Evolutionary conservation across 129 eudicot species (phyloP).

Genomic region (Arctium lappa): DNA sequence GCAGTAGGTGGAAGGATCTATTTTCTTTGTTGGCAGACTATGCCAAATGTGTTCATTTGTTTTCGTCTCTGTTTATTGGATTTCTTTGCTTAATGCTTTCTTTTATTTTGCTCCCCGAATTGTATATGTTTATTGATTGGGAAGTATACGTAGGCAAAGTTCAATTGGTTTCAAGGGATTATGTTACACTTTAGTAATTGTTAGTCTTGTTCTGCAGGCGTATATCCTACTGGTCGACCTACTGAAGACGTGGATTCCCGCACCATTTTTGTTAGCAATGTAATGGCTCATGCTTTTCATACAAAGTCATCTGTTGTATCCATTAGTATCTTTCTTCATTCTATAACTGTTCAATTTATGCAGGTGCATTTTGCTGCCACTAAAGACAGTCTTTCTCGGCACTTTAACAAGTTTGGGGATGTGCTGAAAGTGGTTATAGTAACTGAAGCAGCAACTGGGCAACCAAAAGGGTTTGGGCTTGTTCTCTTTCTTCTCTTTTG

Average conservation of each 20-base stretch:
- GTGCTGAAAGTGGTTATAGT: constrained; percentile 75
- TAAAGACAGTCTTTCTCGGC: constrained; percentile 82
- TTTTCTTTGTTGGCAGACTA: no score
- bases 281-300: constrained; percentile 22
- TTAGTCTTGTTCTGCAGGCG: constrained; percentile 40
- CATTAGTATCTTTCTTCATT: background rate
- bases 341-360: constrained; percentile 7
- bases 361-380: constrained; percentile 99
- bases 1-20: no score
- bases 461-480: constrained; percentile 76
- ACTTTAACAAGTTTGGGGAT: constrained; percentile 91
- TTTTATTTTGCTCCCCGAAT: background rate
- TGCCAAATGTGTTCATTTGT: background rate
- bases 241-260: constrained; percentile 79
- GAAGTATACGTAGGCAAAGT: background rate
- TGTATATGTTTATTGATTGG: background rate
- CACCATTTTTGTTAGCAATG: constrained; percentile 84
- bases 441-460: constrained; percentile 77
- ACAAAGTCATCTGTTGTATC: background rate
- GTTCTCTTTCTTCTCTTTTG: constrained; percentile 7
- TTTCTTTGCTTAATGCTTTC: background rate
- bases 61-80: background rate
- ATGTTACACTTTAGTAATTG: background rate
- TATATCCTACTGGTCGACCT: constrained; percentile 52
- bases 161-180: background rate